Conservation (phyloP, 805 yeast species). For the Myxozyma geophila region DNA sequence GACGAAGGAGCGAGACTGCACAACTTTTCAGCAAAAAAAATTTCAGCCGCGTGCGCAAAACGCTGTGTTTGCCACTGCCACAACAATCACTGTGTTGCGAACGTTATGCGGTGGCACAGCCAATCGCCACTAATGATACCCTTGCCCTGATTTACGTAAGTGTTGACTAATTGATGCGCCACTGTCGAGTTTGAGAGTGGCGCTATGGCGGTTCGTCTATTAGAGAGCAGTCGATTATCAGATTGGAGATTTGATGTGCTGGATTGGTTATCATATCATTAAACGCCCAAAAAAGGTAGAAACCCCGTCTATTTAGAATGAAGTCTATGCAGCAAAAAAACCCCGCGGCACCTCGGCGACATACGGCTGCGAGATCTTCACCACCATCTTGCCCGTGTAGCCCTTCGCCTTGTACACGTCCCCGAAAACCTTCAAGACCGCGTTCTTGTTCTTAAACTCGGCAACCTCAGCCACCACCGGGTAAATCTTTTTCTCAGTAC, state of each 20-base stretch:
- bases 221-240: no score
- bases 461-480: conserved; percentile 28
- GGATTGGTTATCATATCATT: no score
- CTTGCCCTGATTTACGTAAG: background rate
- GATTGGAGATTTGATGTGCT: no score
- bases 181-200: background rate
- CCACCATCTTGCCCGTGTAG: conserved; percentile 36
- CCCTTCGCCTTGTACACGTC: conserved; percentile 27
- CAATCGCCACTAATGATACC: conserved; percentile 10
- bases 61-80: conserved; percentile 18
- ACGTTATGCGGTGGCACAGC: conserved; percentile 2
- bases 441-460: conserved; percentile 17
- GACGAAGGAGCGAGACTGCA: conserved; percentile 13
- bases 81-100: background rate
- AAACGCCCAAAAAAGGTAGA: no score
- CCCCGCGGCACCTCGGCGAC: conserved; percentile 6
- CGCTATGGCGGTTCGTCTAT: background rate
- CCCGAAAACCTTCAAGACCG: conserved; percentile 25
- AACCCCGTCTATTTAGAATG: no score
- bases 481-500: conserved; percentile 33
- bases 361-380: conserved; percentile 14
- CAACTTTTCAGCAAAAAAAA: conserved; percentile 15
- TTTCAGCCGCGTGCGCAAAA: conserved; percentile 19
- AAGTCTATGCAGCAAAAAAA: conserved; percentile 9
- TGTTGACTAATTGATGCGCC: no score